Conservation (phyloP, 1,284 basidiomycete species). For the Paramarasmius palmivorus region DNA sequence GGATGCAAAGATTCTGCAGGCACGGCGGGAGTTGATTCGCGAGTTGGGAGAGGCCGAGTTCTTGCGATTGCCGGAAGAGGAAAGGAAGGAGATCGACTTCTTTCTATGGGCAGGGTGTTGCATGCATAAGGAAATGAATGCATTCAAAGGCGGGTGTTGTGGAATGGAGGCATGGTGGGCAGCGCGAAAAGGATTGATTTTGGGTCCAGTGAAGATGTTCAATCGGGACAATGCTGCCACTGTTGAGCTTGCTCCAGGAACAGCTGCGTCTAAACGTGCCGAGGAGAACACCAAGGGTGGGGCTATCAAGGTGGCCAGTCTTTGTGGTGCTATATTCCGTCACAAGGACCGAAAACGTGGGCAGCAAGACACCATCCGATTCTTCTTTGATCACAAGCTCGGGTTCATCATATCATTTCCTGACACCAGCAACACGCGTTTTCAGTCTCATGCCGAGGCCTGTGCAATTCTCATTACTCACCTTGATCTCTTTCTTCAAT, state of each 20-base stretch:
- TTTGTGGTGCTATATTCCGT: constrained; percentile 31
- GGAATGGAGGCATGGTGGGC: constrained; percentile 16
- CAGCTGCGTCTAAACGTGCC: constrained; percentile 21
- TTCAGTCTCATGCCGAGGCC: constrained; percentile 28
- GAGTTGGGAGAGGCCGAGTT: constrained; percentile 14
- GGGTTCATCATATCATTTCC: constrained; percentile 23
- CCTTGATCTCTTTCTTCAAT: constrained; percentile 22
- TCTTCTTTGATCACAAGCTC: constrained; percentile 21
- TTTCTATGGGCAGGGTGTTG: constrained; percentile 28
- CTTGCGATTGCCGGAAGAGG: constrained; percentile 13
- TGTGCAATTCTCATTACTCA: constrained; percentile 25
- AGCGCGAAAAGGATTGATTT: neutral
- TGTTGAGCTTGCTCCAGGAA: constrained; percentile 6
- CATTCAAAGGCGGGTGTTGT: constrained; percentile 25
- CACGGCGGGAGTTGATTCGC: neutral
- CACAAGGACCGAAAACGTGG: constrained; percentile 33
- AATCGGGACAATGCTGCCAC: constrained; percentile 20
- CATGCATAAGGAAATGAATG: constrained; percentile 34
- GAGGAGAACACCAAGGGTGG: constrained; percentile 25
- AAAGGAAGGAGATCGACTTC: constrained; percentile 15
- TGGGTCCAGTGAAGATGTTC: constrained; percentile 11
- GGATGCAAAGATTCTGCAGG: neutral
- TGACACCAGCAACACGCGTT: constrained; percentile 32
- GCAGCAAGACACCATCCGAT: constrained; percentile 14
- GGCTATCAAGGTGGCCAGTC: constrained; percentile 27